Evolutionary conservation across 2,329 filamentous ascomycete genomes (phyloP).

Genomic region (Coniochaeta prunicola): DNA sequence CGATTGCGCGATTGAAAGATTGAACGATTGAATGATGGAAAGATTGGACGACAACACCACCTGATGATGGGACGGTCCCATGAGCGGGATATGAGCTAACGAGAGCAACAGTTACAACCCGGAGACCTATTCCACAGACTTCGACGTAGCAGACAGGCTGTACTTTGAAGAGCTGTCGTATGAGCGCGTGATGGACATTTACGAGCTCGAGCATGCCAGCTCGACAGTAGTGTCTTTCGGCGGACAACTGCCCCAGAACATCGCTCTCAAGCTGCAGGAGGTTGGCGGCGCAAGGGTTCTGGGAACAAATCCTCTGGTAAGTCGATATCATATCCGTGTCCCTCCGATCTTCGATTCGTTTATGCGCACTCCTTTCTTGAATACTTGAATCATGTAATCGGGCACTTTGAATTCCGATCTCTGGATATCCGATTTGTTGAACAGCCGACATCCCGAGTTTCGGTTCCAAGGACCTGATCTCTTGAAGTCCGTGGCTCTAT

Average conservation of each 20-base stretch:
- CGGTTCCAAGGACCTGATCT: too few species aligned
- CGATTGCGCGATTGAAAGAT: too few species aligned
- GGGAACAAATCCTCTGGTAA: slow-evolving; percentile 66
- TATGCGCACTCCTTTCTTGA: too few species aligned
- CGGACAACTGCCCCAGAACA: slow-evolving; percentile 95
- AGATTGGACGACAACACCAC: too few species aligned
- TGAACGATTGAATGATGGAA: too few species aligned
- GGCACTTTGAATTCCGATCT: neutral
- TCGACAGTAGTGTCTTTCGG: slow-evolving; percentile 95
- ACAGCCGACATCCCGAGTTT: too few species aligned
- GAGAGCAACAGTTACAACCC: neutral
- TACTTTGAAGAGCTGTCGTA: slow-evolving; percentile 98
- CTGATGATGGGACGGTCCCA: too few species aligned
- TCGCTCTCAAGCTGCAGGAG: slow-evolving; percentile 89
- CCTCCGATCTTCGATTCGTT: neutral
- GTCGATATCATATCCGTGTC: neutral
- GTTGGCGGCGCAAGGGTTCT: slow-evolving; percentile 83
- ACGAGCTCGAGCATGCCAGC: slow-evolving; percentile 77
- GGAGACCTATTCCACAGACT: slow-evolving; percentile 74
- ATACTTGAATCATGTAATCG: too few species aligned
- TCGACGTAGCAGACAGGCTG: slow-evolving; percentile 80
- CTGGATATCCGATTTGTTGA: neutral
- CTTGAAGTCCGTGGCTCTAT: too few species aligned
- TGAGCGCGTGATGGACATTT: slow-evolving; percentile 98
- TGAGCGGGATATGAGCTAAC: neutral